A percentile compares a stretch with the other conserved stretches of the same genome.
Conservation (phyloP, 495 filamentous ascomycete genomes). For the Immersiella caudata region DNA sequence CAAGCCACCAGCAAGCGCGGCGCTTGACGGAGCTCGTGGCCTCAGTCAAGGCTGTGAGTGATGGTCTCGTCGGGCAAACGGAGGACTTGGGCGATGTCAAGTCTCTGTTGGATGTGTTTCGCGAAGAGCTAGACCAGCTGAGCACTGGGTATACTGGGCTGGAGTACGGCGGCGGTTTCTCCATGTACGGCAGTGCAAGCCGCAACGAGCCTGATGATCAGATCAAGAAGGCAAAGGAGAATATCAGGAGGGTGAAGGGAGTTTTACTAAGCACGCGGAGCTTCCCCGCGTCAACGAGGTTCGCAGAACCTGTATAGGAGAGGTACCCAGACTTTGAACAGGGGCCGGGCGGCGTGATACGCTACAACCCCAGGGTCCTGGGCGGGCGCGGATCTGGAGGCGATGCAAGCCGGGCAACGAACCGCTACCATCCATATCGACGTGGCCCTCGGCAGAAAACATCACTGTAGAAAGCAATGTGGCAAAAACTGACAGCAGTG, state of each 20-base stretch:
- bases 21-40: slow-evolving; percentile 42
- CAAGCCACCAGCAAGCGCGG: slow-evolving; percentile 36
- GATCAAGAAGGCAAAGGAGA: slow-evolving; percentile 73
- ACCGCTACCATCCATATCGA: too few relatives aligned
- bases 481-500: too few relatives aligned
- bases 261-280: slow-evolving; percentile 78
- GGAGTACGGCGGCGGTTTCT: slow-evolving; percentile 37
- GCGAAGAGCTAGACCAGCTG: slow-evolving; percentile 50
- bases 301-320: background rate
- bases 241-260: slow-evolving; percentile 92
- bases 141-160: slow-evolving; percentile 36
- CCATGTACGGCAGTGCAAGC: slow-evolving; percentile 42
- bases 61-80: slow-evolving; percentile 44
- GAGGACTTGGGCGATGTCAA: slow-evolving; percentile 45
- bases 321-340: too few relatives aligned
- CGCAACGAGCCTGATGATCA: slow-evolving; percentile 69
- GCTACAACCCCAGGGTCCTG: too few relatives aligned
- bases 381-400: too few relatives aligned
- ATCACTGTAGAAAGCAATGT: too few relatives aligned
- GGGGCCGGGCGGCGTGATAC: too few relatives aligned
- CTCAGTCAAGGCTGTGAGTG: slow-evolving; percentile 57
- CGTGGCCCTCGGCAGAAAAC: too few relatives aligned
- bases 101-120: slow-evolving; percentile 49
- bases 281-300: slow-evolving; percentile 48
- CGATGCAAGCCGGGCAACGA: too few relatives aligned